Conservation (phyloP, 176 grass and related monocot genomes). For the Phoenix roebelenii region DNA sequence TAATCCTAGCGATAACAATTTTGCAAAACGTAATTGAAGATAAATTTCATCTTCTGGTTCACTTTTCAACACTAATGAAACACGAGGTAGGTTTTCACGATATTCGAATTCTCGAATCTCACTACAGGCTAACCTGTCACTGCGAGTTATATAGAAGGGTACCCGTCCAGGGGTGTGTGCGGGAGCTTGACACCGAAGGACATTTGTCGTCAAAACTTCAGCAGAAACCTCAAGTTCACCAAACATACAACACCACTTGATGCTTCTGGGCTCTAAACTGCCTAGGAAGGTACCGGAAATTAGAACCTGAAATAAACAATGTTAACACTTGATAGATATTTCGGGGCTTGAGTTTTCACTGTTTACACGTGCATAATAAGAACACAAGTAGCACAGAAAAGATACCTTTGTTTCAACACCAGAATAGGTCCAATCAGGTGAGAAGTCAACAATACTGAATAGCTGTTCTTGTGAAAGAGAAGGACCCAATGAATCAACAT, state of each 20-base stretch:
- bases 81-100: slow-evolving; percentile 15
- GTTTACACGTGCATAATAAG: neutral
- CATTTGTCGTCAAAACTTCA: slow-evolving; percentile 43
- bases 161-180: slow-evolving; percentile 55
- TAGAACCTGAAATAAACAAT: slow-evolving; percentile 38
- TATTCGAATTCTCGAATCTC: slow-evolving; percentile 95
- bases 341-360: neutral
- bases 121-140: slow-evolving; percentile 77
- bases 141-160: slow-evolving; percentile 88
- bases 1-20: slow-evolving; percentile 22
- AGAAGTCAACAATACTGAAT: slow-evolving; percentile 73
- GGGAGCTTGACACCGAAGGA: slow-evolving; percentile 57
- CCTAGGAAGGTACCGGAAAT: slow-evolving; percentile 55
- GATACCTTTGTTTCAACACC: slow-evolving; percentile 58
- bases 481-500: slow-evolving; percentile 55
- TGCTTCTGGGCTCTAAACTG: slow-evolving; percentile 27
- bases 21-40: slow-evolving; percentile 33
- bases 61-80: slow-evolving; percentile 10
- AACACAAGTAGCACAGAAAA: neutral
- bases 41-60: slow-evolving; percentile 5
- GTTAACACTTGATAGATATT: slow-evolving; percentile 10
- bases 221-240: slow-evolving; percentile 80
- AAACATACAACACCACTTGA: slow-evolving; percentile 98
- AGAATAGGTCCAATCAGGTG: slow-evolving; percentile 68
- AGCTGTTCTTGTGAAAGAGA: slow-evolving; percentile 70